Evolutionary conservation across 352 stramenopile genomes (phyloP).

Genomic region (Phytophthora pini): DNA sequence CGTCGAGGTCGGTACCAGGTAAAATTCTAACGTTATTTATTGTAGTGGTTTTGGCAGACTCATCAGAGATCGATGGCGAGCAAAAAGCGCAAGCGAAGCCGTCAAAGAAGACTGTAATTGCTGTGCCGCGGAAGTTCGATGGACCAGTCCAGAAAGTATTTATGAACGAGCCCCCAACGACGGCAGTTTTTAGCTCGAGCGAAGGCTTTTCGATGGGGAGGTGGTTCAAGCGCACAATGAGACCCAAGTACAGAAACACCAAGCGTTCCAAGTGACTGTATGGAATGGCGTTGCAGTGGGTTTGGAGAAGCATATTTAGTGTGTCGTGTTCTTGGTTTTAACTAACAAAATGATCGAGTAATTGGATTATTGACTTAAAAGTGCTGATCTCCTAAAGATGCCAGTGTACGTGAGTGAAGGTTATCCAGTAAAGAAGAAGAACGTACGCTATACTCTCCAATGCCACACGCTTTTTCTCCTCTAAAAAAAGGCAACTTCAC

Average conservation of each 20-base stretch:
- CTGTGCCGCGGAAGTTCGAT: conserved; percentile 33
- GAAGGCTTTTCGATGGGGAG: conserved; percentile 46
- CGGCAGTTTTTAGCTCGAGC: conserved; percentile 44
- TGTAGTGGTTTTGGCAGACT: conserved; percentile 1
- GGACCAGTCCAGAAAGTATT: neutral
- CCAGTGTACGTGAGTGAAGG: conserved; percentile 13
- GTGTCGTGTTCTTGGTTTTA: no score
- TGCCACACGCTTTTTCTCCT: conserved; percentile 22
- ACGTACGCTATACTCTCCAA: neutral
- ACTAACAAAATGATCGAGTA: no score
- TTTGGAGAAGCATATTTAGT: no score
- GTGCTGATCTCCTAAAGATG: no score
- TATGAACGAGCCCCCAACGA: conserved; percentile 10
- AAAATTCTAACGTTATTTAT: conserved; percentile 3
- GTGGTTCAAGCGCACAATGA: conserved; percentile 34
- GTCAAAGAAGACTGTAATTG: conserved; percentile 27
- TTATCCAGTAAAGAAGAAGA: conserved; percentile 1
- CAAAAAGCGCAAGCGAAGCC: conserved; percentile 13
- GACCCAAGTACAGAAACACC: no score
- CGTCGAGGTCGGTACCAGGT: no score
- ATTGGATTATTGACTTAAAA: no score
- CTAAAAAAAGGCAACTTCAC: conserved; percentile 15
- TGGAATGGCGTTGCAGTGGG: no score
- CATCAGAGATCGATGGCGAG: neutral
- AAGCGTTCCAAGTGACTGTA: no score